phyloP scores from a whole-genome alignment of 1,139 yeast species.

The Wickerhamomyces sp. region DNA sequence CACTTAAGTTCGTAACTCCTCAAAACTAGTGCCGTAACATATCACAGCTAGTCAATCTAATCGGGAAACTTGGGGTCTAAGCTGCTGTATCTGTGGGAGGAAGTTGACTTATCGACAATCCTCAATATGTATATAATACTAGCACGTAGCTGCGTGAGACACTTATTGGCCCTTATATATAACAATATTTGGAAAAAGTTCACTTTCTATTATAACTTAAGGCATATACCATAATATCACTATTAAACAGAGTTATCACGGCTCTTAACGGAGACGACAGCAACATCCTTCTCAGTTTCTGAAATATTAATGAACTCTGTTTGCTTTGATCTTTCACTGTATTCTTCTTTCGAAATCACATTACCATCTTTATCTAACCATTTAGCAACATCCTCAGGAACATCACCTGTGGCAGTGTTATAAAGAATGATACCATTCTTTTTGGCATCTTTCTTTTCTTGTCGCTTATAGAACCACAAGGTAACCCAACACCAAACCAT shows the following conservation, averaged over 20 bases:
- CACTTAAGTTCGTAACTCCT: no score
- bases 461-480: conserved; percentile 51
- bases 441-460: conserved; percentile 47
- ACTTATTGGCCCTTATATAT: no score
- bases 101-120: no score
- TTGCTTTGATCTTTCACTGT: background rate
- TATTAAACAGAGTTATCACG: background rate
- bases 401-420: conserved; percentile 22
- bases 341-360: background rate
- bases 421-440: conserved; percentile 48
- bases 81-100: no score
- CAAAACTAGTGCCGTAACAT: no score
- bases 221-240: no score
- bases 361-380: conserved; percentile 2
- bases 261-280: background rate
- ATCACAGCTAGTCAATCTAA: no score
- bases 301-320: background rate
- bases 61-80: no score
- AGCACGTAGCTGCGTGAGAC: no score
- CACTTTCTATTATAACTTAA: no score
- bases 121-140: no score
- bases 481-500: conserved; percentile 48
- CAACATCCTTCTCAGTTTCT: background rate
- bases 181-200: no score
- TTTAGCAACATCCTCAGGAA: conserved; percentile 1